phyloP scores from a whole-genome alignment of 306 rosid species.

The Rosa lucieae region DNA sequence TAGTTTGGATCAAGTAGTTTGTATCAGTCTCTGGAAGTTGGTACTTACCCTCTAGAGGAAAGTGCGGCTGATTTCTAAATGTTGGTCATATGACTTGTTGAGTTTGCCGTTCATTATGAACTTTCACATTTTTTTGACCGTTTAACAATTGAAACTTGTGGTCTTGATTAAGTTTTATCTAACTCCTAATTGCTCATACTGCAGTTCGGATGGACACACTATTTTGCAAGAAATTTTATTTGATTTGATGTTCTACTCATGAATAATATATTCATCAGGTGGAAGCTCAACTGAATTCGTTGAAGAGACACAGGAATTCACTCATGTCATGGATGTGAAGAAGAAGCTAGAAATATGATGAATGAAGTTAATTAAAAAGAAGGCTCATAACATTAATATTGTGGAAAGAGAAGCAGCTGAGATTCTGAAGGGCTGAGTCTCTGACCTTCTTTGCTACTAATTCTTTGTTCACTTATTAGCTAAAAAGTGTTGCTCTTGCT shows the following conservation, averaged over 20 bases:
- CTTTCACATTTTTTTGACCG: neutral
- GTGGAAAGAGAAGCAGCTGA: no score
- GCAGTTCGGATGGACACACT: neutral
- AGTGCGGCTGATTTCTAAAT: neutral
- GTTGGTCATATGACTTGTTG: neutral
- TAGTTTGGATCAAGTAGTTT: neutral
- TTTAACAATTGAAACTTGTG: neutral
- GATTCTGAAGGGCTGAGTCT: no score
- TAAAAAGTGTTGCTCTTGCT: no score
- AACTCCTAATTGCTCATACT: neutral
- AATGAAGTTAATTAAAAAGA: no score
- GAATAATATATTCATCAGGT: constrained; percentile 42
- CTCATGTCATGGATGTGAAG: neutral
- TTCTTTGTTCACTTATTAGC: no score
- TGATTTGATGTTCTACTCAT: neutral
- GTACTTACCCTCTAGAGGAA: neutral
- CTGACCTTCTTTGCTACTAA: no score
- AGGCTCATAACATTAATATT: no score
- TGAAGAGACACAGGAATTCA: constrained; percentile 58
- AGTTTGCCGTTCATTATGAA: neutral
- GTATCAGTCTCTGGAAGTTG: neutral
- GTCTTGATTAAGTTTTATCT: neutral
- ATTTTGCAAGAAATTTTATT: neutral
- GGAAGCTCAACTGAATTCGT: constrained; percentile 51
- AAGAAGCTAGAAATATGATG: no score